Evolutionary conservation across 2,329 filamentous ascomycete species (phyloP), one percentile per base, ranked within the genome.

Genomic region (Pestalotiopsis sp.): DNA sequence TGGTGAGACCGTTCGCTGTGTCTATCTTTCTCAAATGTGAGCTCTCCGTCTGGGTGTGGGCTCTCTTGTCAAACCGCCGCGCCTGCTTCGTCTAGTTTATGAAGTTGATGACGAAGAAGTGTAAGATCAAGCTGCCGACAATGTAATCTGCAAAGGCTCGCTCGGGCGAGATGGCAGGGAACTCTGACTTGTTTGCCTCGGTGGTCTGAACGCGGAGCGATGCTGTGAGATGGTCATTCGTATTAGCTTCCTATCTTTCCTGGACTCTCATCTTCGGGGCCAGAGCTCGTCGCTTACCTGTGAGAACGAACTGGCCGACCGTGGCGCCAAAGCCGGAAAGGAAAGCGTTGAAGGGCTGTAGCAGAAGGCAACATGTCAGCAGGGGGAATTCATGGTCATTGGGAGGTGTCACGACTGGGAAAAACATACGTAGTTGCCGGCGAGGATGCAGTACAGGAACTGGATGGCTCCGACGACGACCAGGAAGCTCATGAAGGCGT

Each of bases 81-180:
- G 31, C 11, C 17, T 40, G 31, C n/a, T n/a, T n/a, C 56, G 7
- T 36, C 87, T 49, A 99, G 88, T 99, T 99, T 86, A 99, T 98
- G 82, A 99, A 99, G 88, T 99, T 99, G 80, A 98, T 91, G 83
- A 95, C 98, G 87, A 99, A 99, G 85, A 98, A 97, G 85, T 99
- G 96, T 80, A 98, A 84, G 79, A 98, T 93, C 80, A 99, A 81
- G 81, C 95, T 98, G 80, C 95, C 96, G 75, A 98, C 93, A 70
- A 99, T 87, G 79, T 92, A 99, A 83, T 99, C 96, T 78, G 96
- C 95, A 81, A 99, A 99, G 52, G 96, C 95, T 80, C 94, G 89
- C 83, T 97, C 94, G 74, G 92, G 91, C 68, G 93, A 95, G 71
- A 95, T 90, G 64, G 85, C 86, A 69, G 88, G 87, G 78, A 96